Percentiles rank a stretch among this genome's conserved stretches.
phyloP scores from a whole-genome alignment of 108 stramenopile species.

The Skeletonema potamos region DNA sequence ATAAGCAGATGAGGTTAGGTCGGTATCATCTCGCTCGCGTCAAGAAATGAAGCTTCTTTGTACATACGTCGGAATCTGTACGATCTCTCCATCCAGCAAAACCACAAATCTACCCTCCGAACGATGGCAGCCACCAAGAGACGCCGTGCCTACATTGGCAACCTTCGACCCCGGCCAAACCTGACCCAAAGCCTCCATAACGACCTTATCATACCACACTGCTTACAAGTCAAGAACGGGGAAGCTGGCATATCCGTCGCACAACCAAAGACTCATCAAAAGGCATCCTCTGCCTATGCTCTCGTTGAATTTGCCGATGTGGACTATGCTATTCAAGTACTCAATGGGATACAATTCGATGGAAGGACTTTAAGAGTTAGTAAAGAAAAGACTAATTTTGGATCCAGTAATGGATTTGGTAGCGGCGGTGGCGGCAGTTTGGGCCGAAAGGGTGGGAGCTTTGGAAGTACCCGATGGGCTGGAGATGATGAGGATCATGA shows the following conservation, averaged over 20 bases:
- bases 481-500: neutral
- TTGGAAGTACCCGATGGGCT: constrained; percentile 44
- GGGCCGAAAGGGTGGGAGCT: constrained; percentile 17
- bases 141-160: constrained; percentile 41
- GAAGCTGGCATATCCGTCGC: constrained; percentile 7
- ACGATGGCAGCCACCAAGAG: neutral
- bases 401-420: neutral
- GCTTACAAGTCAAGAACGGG: constrained; percentile 11
- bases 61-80: neutral
- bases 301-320: constrained; percentile 42
- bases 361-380: constrained; percentile 34
- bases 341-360: constrained; percentile 39
- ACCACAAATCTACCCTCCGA: neutral
- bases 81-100: neutral
- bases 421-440: neutral
- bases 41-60: no score
- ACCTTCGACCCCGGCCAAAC: constrained; percentile 41
- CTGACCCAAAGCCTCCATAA: constrained; percentile 17
- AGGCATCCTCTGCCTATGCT: constrained; percentile 4
- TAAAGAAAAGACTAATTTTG: constrained; percentile 19
- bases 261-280: constrained; percentile 6
- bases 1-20: no score
- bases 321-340: constrained; percentile 38
- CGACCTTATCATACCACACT: constrained; percentile 22
- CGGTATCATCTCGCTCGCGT: no score